Conservation (phyloP, 345 rosid genomes). For the Brassica cretica region DNA sequence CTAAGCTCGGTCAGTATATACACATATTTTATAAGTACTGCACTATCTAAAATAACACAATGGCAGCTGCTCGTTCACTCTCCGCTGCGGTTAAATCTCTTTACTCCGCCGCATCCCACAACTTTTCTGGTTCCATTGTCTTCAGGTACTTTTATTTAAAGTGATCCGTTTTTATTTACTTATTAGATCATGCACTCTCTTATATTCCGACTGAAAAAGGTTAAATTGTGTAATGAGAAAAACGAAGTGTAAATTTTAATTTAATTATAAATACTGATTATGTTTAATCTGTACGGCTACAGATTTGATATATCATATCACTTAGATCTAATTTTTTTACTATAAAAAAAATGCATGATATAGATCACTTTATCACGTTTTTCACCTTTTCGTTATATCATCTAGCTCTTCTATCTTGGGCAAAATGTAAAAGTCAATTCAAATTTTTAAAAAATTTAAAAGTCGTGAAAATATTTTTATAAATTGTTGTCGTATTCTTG, state of each 20-base stretch:
- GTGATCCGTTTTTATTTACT: not conserved
- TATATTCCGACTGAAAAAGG: not conserved
- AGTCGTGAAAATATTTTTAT: not conserved
- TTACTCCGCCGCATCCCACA: conserved; percentile 13
- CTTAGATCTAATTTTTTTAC: conserved; percentile 1
- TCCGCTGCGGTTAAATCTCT: conserved; percentile 26
- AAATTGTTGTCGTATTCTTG: not conserved
- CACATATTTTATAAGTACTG: not conserved
- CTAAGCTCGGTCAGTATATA: conserved; percentile 6
- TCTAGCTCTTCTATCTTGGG: not conserved
- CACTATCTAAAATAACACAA: conserved; percentile 16
- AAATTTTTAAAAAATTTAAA: too few relatives aligned
- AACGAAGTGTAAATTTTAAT: not conserved
- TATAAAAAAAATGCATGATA: not conserved
- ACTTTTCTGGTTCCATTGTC: conserved; percentile 12
- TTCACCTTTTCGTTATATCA: not conserved
- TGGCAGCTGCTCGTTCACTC: conserved; percentile 38
- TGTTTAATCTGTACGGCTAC: not conserved
- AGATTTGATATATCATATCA: not conserved
- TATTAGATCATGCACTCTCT: not conserved
- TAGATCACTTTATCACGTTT: not conserved
- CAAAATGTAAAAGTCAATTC: not conserved
- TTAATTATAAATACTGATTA: not conserved
- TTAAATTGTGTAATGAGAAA: not conserved
- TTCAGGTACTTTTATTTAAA: conserved; percentile 13